Percentiles rank a stretch among this genome's conserved stretches.
Evolutionary conservation across 345 rosid genomes (phyloP).

Genomic region (Crucihimalaya himalaica): DNA sequence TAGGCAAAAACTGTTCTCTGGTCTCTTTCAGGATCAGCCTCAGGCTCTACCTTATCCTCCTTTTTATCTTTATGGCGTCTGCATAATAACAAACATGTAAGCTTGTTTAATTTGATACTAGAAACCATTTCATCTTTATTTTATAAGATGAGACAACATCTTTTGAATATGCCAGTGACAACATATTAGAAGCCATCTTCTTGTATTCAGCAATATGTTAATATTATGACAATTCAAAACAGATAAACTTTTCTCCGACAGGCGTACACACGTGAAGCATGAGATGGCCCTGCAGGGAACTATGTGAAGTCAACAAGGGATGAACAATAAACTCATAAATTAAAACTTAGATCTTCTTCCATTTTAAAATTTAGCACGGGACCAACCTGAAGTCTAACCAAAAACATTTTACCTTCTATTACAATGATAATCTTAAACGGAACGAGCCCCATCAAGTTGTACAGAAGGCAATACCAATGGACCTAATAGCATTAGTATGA

Average conservation of each 20-base stretch:
- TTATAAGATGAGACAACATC: constrained; percentile 29
- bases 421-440: constrained; percentile 66
- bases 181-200: constrained; percentile 40
- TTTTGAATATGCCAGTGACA: constrained; percentile 28
- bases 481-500: constrained; percentile 72
- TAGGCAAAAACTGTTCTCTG: constrained; percentile 99
- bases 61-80: constrained; percentile 83
- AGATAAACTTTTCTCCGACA: constrained; percentile 53
- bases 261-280: constrained; percentile 61
- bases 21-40: constrained; percentile 97
- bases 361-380: constrained; percentile 44
- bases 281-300: constrained; percentile 78
- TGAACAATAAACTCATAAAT: constrained; percentile 41
- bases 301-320: constrained; percentile 61
- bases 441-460: constrained; percentile 71
- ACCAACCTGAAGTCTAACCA: constrained; percentile 53
- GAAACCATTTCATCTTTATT: constrained; percentile 13
- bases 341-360: constrained; percentile 42
- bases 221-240: constrained; percentile 43
- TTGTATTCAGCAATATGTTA: constrained; percentile 31
- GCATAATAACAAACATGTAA: constrained; percentile 38
- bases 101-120: constrained; percentile 16
- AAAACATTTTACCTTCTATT: constrained; percentile 61
- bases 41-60: constrained; percentile 77
- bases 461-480: constrained; percentile 64